A percentile compares a stretch with the other conserved stretches of the same genome.
Conservation (phyloP, 2,329 filamentous ascomycete species). For the Trichoderma endophyticum region DNA sequence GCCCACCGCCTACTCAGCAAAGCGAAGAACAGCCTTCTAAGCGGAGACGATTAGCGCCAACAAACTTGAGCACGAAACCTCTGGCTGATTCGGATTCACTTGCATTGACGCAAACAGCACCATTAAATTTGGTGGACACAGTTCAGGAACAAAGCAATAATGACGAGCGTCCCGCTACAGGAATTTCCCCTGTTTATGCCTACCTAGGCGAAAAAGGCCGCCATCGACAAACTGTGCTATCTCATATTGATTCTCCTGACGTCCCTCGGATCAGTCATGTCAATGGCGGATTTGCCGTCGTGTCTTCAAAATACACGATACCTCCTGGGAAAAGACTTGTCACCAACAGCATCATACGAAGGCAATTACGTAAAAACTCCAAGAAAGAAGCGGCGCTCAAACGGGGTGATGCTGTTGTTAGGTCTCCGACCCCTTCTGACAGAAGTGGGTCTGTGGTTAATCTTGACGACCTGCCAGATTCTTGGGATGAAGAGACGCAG, state of each 20-base stretch:
- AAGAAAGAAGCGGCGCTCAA: constrained; percentile 19
- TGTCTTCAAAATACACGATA: constrained; percentile 27
- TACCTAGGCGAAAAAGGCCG: constrained; percentile 38
- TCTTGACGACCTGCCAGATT: constrained; percentile 30
- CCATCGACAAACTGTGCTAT: constrained; percentile 24
- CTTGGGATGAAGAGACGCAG: constrained; percentile 54
- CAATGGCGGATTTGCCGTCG: constrained; percentile 28
- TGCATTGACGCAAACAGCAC: constrained; percentile 13
- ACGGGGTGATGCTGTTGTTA: constrained; percentile 18
- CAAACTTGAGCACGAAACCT: constrained; percentile 21
- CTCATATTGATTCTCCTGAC: constrained; percentile 24
- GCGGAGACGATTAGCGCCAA: constrained; percentile 29
- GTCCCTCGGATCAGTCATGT: constrained; percentile 24
- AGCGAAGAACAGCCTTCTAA: constrained; percentile 23
- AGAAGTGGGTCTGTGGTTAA: constrained; percentile 44
- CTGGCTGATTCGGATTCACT: not conserved
- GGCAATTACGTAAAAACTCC: constrained; percentile 35
- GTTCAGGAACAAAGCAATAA: too few relatives aligned
- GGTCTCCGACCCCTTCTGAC: constrained; percentile 23
- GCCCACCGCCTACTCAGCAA: not conserved
- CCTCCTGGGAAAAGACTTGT: constrained; percentile 45
- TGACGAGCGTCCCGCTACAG: too few relatives aligned
- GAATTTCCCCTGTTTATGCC: constrained; percentile 21
- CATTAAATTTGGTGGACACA: not conserved
- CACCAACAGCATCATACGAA: constrained; percentile 40